A percentile compares a stretch with the other conserved stretches of the same genome.
Evolutionary conservation across 345 rosid species (phyloP).

Genomic region (Aurinia saxatilis): DNA sequence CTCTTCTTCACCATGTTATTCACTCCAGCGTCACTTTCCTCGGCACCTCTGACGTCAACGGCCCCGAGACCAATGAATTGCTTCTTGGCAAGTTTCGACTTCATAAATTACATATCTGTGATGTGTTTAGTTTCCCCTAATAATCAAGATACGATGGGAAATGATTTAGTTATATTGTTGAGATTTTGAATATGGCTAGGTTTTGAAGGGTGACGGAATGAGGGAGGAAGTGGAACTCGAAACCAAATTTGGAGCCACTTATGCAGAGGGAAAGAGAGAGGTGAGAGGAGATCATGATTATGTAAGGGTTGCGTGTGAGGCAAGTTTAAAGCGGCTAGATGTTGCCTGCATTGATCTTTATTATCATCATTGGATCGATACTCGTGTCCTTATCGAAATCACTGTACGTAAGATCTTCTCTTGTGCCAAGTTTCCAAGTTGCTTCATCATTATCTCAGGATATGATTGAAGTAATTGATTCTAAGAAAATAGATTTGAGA

Average conservation of each 20-base stretch:
- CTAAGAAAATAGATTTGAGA: too few relatives aligned
- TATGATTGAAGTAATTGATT: too few relatives aligned
- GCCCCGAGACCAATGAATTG: conserved; percentile 34
- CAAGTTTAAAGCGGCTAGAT: conserved; percentile 45
- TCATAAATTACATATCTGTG: too few relatives aligned
- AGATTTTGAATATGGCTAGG: conserved; percentile 8
- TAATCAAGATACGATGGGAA: too few relatives aligned
- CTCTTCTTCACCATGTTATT: conserved; percentile 32
- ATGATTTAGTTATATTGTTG: not conserved
- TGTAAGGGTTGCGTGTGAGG: conserved; percentile 50
- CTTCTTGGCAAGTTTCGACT: conserved; percentile 31
- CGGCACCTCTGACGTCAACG: conserved; percentile 37
- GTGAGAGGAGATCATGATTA: conserved; percentile 40
- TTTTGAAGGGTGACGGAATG: conserved; percentile 33
- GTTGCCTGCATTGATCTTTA: conserved; percentile 50
- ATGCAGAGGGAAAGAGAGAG: conserved; percentile 17
- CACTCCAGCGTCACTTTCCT: conserved; percentile 33
- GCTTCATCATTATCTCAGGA: too few relatives aligned
- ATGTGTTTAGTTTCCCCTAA: too few relatives aligned
- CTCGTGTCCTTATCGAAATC: conserved; percentile 45
- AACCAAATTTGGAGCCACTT: conserved; percentile 31
- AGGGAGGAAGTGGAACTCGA: conserved; percentile 43
- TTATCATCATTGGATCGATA: conserved; percentile 52
- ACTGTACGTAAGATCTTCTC: conserved; percentile 36
- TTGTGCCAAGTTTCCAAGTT: too few relatives aligned